Percentiles rank a stretch among this genome's conserved stretches.
Evolutionary conservation across 164 flowering plant genomes (phyloP).

Genomic region (Umbilicus rupestris): DNA sequence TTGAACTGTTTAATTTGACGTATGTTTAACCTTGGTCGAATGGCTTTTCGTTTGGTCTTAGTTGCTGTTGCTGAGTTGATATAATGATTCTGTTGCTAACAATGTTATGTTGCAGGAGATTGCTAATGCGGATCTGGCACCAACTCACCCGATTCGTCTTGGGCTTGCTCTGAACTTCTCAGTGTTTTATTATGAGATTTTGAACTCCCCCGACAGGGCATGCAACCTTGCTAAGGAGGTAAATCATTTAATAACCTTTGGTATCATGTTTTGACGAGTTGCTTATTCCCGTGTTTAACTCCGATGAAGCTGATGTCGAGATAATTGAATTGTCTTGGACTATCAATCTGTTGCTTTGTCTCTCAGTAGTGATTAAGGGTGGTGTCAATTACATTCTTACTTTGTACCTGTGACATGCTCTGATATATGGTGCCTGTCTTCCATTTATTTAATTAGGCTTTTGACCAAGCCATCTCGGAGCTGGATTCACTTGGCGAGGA

Average conservation of each 20-base stretch:
- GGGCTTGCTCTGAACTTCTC: slow-evolving; percentile 28
- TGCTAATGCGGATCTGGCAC: slow-evolving; percentile 23
- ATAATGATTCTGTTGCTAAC: neutral
- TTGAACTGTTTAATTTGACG: neutral
- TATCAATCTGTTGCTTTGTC: too few relatives aligned
- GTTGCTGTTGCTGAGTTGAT: neutral
- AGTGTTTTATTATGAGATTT: slow-evolving; percentile 29
- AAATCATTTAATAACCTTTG: neutral
- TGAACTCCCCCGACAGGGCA: slow-evolving; percentile 26
- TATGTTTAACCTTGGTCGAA: neutral
- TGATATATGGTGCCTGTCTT: neutral
- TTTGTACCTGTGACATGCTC: neutral
- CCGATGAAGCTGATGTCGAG: too few relatives aligned
- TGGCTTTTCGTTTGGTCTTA: neutral
- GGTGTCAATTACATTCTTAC: neutral
- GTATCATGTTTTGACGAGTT: too few relatives aligned
- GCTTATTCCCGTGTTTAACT: too few relatives aligned
- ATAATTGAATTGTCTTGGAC: neutral
- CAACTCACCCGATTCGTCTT: slow-evolving; percentile 29
- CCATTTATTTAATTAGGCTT: slow-evolving; percentile 12
- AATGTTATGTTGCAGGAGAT: slow-evolving; percentile 15
- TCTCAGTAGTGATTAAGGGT: neutral
- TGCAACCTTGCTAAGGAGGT: slow-evolving; percentile 25
- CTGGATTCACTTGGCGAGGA: slow-evolving; percentile 23
- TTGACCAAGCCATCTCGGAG: slow-evolving; percentile 22